Evolutionary conservation across 208 protist species (phyloP).

Genomic region (Ichthyophonus hoferi): DNA sequence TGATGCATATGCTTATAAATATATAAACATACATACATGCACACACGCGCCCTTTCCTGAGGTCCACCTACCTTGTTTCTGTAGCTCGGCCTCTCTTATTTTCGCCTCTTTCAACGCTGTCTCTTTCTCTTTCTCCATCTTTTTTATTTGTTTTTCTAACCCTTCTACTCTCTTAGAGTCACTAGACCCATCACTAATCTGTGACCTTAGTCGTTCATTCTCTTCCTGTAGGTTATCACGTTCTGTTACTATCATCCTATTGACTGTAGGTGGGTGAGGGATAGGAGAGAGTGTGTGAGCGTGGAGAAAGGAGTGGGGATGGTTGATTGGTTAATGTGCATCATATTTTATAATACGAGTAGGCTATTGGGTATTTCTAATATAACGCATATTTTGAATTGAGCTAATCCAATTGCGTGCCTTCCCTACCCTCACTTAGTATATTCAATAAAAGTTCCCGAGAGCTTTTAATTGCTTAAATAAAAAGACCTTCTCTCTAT

Average conservation of each 20-base stretch:
- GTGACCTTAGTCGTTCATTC: background rate
- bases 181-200: background rate
- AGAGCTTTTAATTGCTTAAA: no score
- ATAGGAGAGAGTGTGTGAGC: background rate
- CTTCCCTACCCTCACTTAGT: no score
- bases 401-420: no score
- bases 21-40: no score
- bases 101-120: background rate
- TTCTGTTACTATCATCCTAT: background rate
- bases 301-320: background rate
- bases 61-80: background rate
- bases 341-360: no score
- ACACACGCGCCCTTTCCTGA: no score
- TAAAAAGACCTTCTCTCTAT: no score
- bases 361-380: no score
- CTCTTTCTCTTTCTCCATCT: background rate
- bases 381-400: no score
- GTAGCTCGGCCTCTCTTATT: background rate
- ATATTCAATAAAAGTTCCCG: no score
- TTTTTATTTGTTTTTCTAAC: background rate
- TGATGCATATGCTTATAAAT: no score
- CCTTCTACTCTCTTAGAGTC: background rate
- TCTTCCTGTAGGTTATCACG: background rate
- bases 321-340: background rate
- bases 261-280: background rate